Conservation (phyloP, 305 asterid species). For the Solanum hybrid region DNA sequence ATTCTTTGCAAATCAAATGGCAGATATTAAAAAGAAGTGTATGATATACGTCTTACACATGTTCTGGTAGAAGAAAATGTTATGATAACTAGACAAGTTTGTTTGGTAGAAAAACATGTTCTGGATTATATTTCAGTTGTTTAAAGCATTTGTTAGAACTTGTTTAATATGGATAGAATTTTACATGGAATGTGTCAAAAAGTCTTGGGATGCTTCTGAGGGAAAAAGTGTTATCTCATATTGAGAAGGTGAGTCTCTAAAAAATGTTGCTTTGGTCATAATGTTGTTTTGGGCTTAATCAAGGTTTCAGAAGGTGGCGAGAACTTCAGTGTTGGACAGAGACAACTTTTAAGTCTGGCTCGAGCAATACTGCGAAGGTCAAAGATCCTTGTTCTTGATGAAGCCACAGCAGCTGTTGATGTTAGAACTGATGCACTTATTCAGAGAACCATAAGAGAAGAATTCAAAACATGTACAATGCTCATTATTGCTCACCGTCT, state of each 20-base stretch:
- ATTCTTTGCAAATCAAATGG: not conserved
- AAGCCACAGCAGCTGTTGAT: conserved; percentile 93
- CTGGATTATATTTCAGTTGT: not conserved
- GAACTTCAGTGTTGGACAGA: conserved; percentile 90
- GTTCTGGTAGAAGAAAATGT: not conserved
- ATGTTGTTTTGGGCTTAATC: conserved; percentile 2
- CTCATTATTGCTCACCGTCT: conserved; percentile 82
- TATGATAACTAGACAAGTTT: not conserved
- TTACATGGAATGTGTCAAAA: not conserved
- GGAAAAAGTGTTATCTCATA: not conserved
- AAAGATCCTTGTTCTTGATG: conserved; percentile 89
- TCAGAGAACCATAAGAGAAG: conserved; percentile 80
- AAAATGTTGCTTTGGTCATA: not conserved
- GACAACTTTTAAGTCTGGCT: conserved; percentile 78
- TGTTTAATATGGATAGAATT: not conserved
- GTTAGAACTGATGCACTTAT: conserved; percentile 87
- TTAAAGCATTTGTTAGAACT: not conserved
- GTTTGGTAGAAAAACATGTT: not conserved
- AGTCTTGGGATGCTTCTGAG: not conserved
- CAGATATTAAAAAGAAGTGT: not conserved
- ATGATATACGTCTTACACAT: not conserved
- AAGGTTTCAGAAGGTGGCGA: conserved; percentile 91
- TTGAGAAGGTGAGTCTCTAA: not conserved
- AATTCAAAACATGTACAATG: conserved; percentile 83
- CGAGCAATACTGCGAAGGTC: conserved; percentile 82